Conservation (phyloP, 805 yeast genomes). For the Wickerhamiella allomyrinae region DNA sequence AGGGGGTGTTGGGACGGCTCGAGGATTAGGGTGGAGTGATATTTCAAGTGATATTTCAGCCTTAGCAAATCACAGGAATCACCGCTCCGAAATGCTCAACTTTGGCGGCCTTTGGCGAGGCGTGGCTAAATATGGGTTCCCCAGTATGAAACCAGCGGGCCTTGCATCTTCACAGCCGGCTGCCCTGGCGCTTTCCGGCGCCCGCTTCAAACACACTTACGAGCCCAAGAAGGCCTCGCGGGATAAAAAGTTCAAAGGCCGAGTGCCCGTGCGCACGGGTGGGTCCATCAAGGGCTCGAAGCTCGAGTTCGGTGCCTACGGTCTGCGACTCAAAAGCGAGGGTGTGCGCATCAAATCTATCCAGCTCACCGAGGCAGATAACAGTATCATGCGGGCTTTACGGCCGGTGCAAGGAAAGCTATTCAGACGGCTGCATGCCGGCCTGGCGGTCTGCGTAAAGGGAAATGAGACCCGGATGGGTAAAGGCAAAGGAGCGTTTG, state of each 20-base stretch:
- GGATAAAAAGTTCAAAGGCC: constrained; percentile 78
- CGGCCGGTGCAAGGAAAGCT: constrained; percentile 59
- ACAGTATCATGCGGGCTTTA: constrained; percentile 66
- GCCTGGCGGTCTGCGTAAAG: constrained; percentile 83
- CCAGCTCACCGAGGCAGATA: constrained; percentile 84
- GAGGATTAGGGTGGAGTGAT: not conserved
- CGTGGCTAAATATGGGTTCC: not conserved
- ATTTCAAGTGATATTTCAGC: not conserved
- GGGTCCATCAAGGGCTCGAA: constrained; percentile 85
- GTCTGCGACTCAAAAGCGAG: constrained; percentile 75
- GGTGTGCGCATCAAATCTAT: constrained; percentile 77
- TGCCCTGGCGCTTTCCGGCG: not conserved
- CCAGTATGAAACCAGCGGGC: not conserved
- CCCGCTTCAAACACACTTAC: constrained; percentile 19
- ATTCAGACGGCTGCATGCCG: constrained; percentile 69
- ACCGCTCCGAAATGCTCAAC: not conserved
- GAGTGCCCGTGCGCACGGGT: constrained; percentile 88
- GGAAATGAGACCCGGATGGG: constrained; percentile 99
- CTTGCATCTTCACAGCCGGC: not conserved
- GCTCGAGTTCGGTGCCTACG: constrained; percentile 67
- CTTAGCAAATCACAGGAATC: not conserved
- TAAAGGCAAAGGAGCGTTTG: constrained; percentile 96
- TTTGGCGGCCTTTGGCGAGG: not conserved
- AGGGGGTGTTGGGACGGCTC: not conserved
- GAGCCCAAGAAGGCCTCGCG: constrained; percentile 53